Evolutionary conservation across 75 land plant genomes (phyloP).

Genomic region (Chamaecyparis obtusa): DNA sequence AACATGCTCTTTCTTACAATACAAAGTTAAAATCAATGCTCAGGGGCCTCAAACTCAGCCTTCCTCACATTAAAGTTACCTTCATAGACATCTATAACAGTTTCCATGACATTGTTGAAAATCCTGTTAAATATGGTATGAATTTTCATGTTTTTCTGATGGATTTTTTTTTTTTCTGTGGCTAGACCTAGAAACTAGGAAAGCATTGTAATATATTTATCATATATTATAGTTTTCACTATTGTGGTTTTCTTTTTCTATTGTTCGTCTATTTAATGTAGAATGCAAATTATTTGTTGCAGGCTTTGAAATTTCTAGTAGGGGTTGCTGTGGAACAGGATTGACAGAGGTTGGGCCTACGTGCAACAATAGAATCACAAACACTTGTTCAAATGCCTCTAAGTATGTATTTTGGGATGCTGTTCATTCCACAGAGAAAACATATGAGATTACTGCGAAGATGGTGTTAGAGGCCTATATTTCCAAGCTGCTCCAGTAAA

Average conservation of each 20-base stretch:
- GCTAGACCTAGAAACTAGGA: too few relatives aligned
- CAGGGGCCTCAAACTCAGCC: slow-evolving; percentile 12
- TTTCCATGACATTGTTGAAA: not conserved
- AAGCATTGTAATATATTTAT: not conserved
- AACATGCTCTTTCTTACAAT: slow-evolving; percentile 44
- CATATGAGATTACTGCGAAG: slow-evolving; percentile 39
- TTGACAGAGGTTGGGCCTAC: slow-evolving; percentile 19
- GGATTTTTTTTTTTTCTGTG: too few relatives aligned
- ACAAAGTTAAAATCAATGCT: slow-evolving; percentile 29
- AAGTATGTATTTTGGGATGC: slow-evolving; percentile 69
- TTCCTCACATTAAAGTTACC: slow-evolving; percentile 21
- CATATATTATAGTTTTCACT: not conserved
- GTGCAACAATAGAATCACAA: slow-evolving; percentile 23
- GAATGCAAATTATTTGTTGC: not conserved
- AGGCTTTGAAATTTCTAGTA: slow-evolving; percentile 48
- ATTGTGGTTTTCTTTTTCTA: not conserved
- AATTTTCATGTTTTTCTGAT: not conserved
- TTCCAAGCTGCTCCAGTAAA: not conserved
- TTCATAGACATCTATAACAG: not conserved
- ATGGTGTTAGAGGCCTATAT: not conserved
- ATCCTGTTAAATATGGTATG: not conserved
- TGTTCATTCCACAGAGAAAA: slow-evolving; percentile 60
- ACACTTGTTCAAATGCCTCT: slow-evolving; percentile 22
- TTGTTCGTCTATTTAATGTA: not conserved
- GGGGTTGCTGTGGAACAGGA: slow-evolving; percentile 68